phyloP scores from a whole-genome alignment of 768 basidiomycete species.

The Termitomyces sp. region DNA sequence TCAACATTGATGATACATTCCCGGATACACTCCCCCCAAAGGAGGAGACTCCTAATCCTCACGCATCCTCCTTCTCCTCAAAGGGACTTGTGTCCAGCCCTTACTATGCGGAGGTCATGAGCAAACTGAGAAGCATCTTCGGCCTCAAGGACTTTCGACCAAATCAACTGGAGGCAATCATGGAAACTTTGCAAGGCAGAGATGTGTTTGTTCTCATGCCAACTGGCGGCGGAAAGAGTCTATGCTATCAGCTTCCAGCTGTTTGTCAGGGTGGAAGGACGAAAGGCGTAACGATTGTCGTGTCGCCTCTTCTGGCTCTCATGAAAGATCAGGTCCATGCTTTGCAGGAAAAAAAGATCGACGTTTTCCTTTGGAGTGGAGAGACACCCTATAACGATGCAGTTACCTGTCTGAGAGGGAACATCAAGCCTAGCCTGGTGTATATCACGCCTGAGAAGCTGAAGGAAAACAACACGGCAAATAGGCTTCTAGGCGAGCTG shows the following conservation, averaged over 20 bases:
- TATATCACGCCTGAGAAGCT: slow-evolving; percentile 95
- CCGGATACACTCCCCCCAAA: slow-evolving; percentile 13
- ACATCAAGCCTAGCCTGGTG: slow-evolving; percentile 57
- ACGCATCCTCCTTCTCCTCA: slow-evolving; percentile 12
- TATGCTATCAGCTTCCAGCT: slow-evolving; percentile 89
- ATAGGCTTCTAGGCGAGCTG: slow-evolving; percentile 50
- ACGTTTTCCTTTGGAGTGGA: slow-evolving; percentile 67
- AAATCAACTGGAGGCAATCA: slow-evolving; percentile 86
- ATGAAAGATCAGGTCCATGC: slow-evolving; percentile 86
- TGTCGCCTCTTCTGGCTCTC: slow-evolving; percentile 83
- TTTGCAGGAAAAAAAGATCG: slow-evolving; percentile 56
- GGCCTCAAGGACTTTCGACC: slow-evolving; percentile 61
- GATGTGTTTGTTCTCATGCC: slow-evolving; percentile 97
- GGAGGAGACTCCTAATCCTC: slow-evolving; percentile 9
- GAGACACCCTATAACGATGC: slow-evolving; percentile 38
- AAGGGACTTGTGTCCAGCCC: slow-evolving; percentile 11
- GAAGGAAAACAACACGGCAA: slow-evolving; percentile 52
- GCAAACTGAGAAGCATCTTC: slow-evolving; percentile 56
- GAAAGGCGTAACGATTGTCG: slow-evolving; percentile 80
- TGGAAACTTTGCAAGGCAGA: slow-evolving; percentile 67
- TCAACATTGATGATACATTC: slow-evolving; percentile 26
- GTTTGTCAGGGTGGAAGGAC: slow-evolving; percentile 69
- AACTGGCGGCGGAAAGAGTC: slow-evolving; percentile 88
- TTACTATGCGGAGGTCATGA: slow-evolving; percentile 47
- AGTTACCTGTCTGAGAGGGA: slow-evolving; percentile 37